Percentiles rank a stretch among this genome's conserved stretches.
Conservation (phyloP, 202 grass and related monocot genomes). For the Zizania palustris region DNA sequence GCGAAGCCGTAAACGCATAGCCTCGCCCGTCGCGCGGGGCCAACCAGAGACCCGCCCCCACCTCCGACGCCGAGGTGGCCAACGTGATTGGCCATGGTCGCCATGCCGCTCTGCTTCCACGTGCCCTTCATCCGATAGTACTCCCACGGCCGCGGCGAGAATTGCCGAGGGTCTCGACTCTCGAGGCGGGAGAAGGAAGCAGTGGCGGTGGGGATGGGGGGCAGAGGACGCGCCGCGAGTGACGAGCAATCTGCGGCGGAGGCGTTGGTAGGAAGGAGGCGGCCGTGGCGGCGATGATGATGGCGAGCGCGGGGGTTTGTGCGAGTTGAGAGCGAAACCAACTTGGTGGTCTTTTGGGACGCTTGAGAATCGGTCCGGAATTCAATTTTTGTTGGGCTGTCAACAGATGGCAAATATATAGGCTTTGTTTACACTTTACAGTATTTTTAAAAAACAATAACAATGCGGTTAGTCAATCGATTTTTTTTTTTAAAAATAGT, state of each 20-base stretch:
- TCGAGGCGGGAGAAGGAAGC: not conserved
- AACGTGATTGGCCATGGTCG: conserved; percentile 40
- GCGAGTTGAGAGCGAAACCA: conserved; percentile 39
- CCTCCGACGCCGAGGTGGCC: conserved; percentile 28
- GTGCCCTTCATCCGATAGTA: conserved; percentile 50
- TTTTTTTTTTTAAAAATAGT: too few species aligned
- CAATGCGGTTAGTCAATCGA: too few species aligned
- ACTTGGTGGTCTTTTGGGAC: not conserved
- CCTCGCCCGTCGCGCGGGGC: conserved; percentile 50
- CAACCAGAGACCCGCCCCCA: not conserved
- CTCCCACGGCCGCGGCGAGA: not conserved
- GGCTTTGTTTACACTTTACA: too few species aligned
- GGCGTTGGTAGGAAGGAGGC: conserved; percentile 45
- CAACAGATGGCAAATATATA: not conserved
- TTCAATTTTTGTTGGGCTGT: not conserved
- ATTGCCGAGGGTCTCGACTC: not conserved
- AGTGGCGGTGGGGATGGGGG: conserved; percentile 3
- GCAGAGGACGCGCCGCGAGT: not conserved
- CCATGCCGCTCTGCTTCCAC: conserved; percentile 44
- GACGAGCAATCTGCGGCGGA: conserved; percentile 27
- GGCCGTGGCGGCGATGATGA: conserved; percentile 3
- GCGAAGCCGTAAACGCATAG: conserved; percentile 72
- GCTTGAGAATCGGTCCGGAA: not conserved
- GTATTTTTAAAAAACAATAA: too few species aligned
- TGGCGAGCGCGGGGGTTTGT: conserved; percentile 19